These are phyloP conservation scores for Moricandia moricandioides DNA, from an alignment of 345 rosid species.

Conservation along the genomic window DNA sequence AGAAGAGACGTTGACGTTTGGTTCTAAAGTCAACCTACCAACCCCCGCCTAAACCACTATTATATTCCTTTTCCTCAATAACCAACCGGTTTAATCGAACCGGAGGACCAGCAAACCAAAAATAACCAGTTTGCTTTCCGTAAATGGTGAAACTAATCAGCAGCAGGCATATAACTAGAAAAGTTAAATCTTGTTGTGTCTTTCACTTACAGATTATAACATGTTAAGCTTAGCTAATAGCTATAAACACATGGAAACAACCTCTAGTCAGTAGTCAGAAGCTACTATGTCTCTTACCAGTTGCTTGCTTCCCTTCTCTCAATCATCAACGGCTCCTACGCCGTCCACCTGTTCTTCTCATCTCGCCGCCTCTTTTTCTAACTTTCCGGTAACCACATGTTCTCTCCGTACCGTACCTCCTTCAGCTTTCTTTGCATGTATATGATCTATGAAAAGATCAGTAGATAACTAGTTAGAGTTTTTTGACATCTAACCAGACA, in stretches of 20 bases:
- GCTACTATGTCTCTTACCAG: conserved; percentile 16
- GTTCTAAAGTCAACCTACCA: conserved; percentile 19
- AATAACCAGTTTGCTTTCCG: neutral
- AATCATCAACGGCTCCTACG: conserved; percentile 13
- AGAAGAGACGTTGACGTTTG: conserved; percentile 32
- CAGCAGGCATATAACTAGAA: neutral
- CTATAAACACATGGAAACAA: neutral
- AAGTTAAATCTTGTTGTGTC: neutral
- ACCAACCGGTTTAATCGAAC: conserved; percentile 12
- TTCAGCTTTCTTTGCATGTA: conserved; percentile 4
- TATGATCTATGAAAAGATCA: neutral
- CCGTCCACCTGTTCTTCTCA: conserved; percentile 10
- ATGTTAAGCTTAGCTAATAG: neutral
- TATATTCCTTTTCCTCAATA: neutral
- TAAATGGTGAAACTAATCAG: neutral
- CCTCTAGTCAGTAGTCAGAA: neutral
- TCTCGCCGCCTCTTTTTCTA: conserved; percentile 17
- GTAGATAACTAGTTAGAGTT: neutral
- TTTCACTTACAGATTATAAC: conserved; percentile 4
- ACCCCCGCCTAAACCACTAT: conserved; percentile 18
- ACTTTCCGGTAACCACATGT: conserved; percentile 17
- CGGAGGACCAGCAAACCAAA: neutral
- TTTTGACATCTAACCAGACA: neutral
- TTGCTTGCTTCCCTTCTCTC: conserved; percentile 26
- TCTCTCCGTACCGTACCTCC: neutral